Evolutionary conservation across 371 early-diverging fungal genomes (phyloP).

Genomic region (Nematocida ausubeli): DNA sequence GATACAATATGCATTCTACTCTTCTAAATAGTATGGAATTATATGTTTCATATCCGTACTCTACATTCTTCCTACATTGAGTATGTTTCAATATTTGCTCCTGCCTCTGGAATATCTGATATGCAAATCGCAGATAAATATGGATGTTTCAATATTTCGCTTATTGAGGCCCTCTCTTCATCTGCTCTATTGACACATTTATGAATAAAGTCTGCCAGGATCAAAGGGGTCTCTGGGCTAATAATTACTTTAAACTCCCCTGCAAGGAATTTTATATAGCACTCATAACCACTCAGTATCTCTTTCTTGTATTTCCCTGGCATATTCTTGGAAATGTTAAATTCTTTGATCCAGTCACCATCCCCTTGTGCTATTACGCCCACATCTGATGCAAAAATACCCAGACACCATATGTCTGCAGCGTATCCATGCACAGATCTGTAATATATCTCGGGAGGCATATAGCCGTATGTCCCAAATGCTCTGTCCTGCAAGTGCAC

Average conservation of each 20-base stretch:
- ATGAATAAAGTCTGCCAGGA: neutral
- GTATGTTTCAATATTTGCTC: neutral
- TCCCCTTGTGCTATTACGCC: neutral
- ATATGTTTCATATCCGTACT: no score
- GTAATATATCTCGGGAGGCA: conserved; percentile 65
- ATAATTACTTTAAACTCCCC: neutral
- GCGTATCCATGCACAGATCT: conserved; percentile 62
- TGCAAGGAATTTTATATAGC: neutral
- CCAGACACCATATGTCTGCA: conserved; percentile 67
- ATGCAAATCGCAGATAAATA: neutral
- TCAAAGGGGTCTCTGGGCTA: neutral
- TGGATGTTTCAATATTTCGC: neutral
- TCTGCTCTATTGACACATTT: neutral
- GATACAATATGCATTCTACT: no score
- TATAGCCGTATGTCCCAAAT: conserved; percentile 67
- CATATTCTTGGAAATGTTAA: neutral
- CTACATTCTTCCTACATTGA: neutral
- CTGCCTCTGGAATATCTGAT: neutral
- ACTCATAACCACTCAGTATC: neutral
- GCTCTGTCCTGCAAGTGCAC: conserved; percentile 55
- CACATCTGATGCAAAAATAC: conserved; percentile 4
- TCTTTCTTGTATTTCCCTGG: neutral
- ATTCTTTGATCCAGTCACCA: neutral
- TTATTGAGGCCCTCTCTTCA: neutral
- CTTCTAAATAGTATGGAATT: no score